Conservation (phyloP, 345 rosid genomes). For the Murraya paniculata region DNA sequence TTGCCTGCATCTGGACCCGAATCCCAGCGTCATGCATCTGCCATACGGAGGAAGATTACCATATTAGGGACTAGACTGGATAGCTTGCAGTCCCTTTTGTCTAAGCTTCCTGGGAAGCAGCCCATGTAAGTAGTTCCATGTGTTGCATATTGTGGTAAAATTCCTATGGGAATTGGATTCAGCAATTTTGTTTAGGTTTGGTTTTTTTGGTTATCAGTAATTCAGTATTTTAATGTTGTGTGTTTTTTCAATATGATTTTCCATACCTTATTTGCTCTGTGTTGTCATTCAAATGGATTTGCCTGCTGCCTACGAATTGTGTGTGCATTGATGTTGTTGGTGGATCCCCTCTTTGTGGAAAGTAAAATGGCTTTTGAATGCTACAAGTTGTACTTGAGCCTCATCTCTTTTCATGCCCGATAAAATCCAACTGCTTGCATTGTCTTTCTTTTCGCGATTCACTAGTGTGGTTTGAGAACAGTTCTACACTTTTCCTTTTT, state of each 20-base stretch:
- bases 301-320: not conserved
- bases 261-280: not conserved
- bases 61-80: constrained; percentile 85
- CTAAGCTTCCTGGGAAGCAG: constrained; percentile 67
- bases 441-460: not conserved
- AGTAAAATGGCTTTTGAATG: not conserved
- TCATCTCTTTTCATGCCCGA: not conserved
- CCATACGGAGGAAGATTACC: constrained; percentile 82
- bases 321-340: too few relatives aligned
- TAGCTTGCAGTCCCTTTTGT: constrained; percentile 65
- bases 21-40: constrained; percentile 82
- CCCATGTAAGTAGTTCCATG: constrained; percentile 48
- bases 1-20: constrained; percentile 71
- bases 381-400: not conserved
- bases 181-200: not conserved
- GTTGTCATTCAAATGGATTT: not conserved
- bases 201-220: not conserved
- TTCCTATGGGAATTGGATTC: not conserved
- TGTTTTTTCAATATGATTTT: not conserved
- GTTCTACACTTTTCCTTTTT: not conserved
- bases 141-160: not conserved
- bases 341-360: not conserved
- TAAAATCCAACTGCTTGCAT: not conserved
- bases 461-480: not conserved
- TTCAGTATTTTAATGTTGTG: not conserved